Conservation (phyloP, 441 rosid genomes). For the Pelargonium australe region DNA sequence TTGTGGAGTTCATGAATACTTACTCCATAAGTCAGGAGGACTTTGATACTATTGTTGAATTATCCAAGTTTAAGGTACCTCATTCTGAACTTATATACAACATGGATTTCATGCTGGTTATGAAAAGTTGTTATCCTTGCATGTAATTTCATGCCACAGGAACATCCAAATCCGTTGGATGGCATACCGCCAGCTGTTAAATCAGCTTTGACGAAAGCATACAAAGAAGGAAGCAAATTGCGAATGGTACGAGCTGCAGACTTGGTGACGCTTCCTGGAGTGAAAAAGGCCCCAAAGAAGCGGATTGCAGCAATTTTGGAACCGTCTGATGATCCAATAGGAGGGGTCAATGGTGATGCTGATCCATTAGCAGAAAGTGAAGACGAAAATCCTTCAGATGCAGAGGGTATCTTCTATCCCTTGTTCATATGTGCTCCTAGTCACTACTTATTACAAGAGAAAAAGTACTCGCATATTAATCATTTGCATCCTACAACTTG, state of each 20-base stretch:
- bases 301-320: conserved; percentile 75
- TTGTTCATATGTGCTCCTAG: background rate
- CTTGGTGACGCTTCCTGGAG: conserved; percentile 71
- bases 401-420: conserved; percentile 47
- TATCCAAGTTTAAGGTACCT: conserved; percentile 73
- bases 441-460: background rate
- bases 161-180: conserved; percentile 74
- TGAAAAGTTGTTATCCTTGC: background rate
- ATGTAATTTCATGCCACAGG: conserved; percentile 42
- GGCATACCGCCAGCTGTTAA: conserved; percentile 78
- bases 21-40: conserved; percentile 94
- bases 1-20: conserved; percentile 78
- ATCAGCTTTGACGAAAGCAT: conserved; percentile 82
- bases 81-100: background rate
- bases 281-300: conserved; percentile 75
- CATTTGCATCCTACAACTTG: background rate
- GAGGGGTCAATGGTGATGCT: conserved; percentile 55
- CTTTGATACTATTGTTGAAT: conserved; percentile 64
- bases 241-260: conserved; percentile 84
- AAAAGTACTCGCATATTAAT: background rate
- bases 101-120: conserved; percentile 1
- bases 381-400: conserved; percentile 54
- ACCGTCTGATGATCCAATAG: conserved; percentile 48
- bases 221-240: conserved; percentile 60
- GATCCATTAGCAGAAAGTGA: conserved; percentile 47